A percentile compares a stretch with the other conserved stretches of the same genome.
Evolutionary conservation across 2,329 filamentous ascomycete species (phyloP).

Genomic region (Cryphonectria nitschkei): DNA sequence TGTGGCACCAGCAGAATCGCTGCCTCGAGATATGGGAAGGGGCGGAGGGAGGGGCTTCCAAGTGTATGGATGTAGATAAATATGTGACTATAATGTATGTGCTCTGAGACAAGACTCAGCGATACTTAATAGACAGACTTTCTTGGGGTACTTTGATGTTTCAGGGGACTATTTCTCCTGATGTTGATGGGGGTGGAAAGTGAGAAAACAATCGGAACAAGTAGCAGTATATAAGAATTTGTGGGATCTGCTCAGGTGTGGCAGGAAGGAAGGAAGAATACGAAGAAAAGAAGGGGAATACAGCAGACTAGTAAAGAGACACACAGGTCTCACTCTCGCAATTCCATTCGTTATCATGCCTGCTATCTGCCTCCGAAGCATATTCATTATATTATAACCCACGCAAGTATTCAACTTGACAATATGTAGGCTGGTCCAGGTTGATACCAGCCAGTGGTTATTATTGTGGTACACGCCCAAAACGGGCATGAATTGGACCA

Average conservation of each 20-base stretch:
- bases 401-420: neutral
- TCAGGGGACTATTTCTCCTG: neutral
- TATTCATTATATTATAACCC: neutral
- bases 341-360: neutral
- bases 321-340: neutral
- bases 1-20: neutral
- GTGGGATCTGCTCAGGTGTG: neutral
- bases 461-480: constrained; percentile 10
- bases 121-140: neutral
- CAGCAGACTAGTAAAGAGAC: neutral
- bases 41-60: neutral
- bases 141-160: neutral
- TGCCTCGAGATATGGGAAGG: neutral
- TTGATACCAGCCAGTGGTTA: neutral
- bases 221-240: neutral
- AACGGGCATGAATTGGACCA: constrained; percentile 10
- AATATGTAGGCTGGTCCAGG: constrained; percentile 9
- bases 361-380: neutral
- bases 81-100: neutral
- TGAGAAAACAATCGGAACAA: neutral
- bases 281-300: neutral
- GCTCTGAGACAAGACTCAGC: neutral
- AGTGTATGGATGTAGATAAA: neutral
- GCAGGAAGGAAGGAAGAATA: neutral
- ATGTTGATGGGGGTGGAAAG: neutral